Evolutionary conservation across 2,329 filamentous ascomycete genomes (phyloP).

Genomic region (Aspergillus sp.): DNA sequence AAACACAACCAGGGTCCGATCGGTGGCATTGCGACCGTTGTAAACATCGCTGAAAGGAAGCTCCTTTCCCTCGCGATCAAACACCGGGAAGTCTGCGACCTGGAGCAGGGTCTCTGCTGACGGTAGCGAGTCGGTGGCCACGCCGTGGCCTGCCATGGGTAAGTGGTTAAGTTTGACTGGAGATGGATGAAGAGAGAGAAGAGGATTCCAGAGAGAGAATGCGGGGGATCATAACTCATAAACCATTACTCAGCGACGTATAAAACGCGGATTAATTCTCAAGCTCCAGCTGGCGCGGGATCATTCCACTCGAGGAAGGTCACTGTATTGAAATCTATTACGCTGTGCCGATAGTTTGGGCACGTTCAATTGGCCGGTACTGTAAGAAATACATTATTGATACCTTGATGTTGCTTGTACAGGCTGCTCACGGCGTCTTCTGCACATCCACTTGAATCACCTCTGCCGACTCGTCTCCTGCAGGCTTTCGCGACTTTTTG

Average conservation of each 20-base stretch:
- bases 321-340: too few species aligned
- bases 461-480: background rate
- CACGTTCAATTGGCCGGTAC: too few species aligned
- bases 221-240: background rate
- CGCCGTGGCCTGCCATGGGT: background rate
- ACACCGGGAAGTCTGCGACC: conserved; percentile 39
- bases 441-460: background rate
- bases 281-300: too few species aligned
- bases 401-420: too few species aligned
- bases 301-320: too few species aligned
- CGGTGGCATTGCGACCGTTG: conserved; percentile 31
- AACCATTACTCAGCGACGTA: too few species aligned
- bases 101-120: conserved; percentile 3
- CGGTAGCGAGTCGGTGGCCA: background rate
- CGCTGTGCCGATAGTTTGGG: too few species aligned
- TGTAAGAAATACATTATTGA: too few species aligned
- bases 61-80: conserved; percentile 61
- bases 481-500: background rate
- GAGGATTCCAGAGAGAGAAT: background rate
- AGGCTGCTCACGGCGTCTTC: too few species aligned
- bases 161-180: background rate
- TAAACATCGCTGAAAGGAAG: conserved; percentile 65
- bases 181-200: background rate
- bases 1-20: conserved; percentile 68
- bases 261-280: too few species aligned